phyloP scores from a whole-genome alignment of 441 rosid genomes.

The Erodium trifolium region DNA sequence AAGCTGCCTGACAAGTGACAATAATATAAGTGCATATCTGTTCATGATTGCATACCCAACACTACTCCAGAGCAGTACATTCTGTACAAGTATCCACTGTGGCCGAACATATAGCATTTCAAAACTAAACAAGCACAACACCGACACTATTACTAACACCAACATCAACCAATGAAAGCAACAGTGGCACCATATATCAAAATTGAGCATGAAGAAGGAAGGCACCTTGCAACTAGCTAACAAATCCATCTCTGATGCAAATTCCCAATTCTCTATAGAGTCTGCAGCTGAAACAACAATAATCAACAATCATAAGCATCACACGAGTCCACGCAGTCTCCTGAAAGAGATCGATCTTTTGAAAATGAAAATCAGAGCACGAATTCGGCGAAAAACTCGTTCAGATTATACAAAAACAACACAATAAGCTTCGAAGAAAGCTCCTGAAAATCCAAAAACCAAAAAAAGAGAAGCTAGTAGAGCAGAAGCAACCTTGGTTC shows the following conservation, averaged over 20 bases:
- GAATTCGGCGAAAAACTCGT: background rate
- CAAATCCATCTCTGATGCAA: conserved; percentile 57
- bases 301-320: conserved; percentile 23
- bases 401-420: too few relatives aligned
- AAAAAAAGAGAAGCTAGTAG: too few relatives aligned
- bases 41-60: background rate
- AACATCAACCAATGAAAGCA: background rate
- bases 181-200: background rate
- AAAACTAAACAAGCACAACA: background rate
- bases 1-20: background rate
- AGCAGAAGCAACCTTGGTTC: conserved; percentile 18
- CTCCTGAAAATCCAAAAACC: background rate
- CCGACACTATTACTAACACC: background rate
- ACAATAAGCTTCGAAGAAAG: background rate
- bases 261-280: conserved; percentile 19
- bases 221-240: conserved; percentile 64
- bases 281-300: conserved; percentile 22
- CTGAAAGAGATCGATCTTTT: conserved; percentile 32
- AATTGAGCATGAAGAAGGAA: background rate
- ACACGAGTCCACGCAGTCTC: conserved; percentile 19
- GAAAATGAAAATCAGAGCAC: background rate
- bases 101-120: background rate
- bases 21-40: background rate
- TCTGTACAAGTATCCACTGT: background rate
- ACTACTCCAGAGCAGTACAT: background rate